Conservation (phyloP, 2,329 filamentous ascomycete genomes). For the Diaporthe longicolla region DNA sequence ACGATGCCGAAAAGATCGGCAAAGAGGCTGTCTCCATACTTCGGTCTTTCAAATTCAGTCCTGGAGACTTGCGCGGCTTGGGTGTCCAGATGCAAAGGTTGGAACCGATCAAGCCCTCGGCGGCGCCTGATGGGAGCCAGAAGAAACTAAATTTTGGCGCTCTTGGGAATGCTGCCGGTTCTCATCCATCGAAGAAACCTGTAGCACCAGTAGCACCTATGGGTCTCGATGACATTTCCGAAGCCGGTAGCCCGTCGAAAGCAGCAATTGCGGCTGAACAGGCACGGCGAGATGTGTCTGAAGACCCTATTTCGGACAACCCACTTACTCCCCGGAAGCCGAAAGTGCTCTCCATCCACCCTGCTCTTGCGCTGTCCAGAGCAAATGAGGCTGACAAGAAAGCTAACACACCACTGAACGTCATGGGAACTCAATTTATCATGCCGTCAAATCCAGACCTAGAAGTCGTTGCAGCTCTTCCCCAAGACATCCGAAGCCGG, state of each 20-base stretch:
- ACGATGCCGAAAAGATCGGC: conserved; percentile 77
- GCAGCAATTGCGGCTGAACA: conserved; percentile 47
- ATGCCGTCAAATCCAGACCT: conserved; percentile 88
- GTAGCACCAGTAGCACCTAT: conserved; percentile 41
- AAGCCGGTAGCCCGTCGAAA: conserved; percentile 55
- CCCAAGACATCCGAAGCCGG: conserved; percentile 83
- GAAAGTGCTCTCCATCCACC: conserved; percentile 60
- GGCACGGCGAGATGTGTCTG: conserved; percentile 49
- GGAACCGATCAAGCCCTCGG: conserved; percentile 78
- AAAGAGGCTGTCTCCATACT: conserved; percentile 90
- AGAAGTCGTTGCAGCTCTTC: conserved; percentile 85
- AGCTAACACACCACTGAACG: conserved; percentile 80
- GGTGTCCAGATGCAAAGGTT: conserved; percentile 95
- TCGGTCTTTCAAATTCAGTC: conserved; percentile 84
- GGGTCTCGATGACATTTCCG: conserved; percentile 66
- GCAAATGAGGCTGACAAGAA: conserved; percentile 66
- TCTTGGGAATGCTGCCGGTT: conserved; percentile 55
- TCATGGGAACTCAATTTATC: conserved; percentile 91
- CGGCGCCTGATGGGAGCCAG: conserved; percentile 81
- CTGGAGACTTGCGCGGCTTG: conserved; percentile 92
- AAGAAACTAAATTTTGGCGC: conserved; percentile 80
- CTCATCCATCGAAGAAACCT: conserved; percentile 54
- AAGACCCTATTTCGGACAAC: conserved; percentile 70
- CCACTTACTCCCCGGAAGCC: conserved; percentile 67
- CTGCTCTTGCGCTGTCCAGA: conserved; percentile 66